phyloP scores from a whole-genome alignment of 495 filamentous ascomycete genomes.

The Tuber aestivum region DNA sequence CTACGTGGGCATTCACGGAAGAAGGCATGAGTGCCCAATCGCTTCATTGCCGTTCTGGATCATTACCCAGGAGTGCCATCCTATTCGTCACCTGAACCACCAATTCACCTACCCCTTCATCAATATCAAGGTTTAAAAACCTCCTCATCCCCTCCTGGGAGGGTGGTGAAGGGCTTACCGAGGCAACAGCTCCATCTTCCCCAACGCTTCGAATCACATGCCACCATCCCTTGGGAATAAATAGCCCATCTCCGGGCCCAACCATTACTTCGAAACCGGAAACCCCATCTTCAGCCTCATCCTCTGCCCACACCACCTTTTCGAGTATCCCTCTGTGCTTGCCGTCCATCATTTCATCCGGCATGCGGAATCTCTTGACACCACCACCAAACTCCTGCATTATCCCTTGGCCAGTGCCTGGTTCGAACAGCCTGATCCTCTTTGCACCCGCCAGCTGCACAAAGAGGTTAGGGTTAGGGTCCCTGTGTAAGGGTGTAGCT shows the following conservation, averaged over 20 bases:
- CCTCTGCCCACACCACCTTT: conserved; percentile 60
- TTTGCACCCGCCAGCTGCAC: conserved; percentile 75
- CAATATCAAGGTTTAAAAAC: conserved; percentile 40
- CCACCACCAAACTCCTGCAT: conserved; percentile 57
- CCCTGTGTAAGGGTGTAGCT: conserved; percentile 80
- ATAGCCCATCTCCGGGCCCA: conserved; percentile 64
- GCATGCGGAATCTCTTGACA: conserved; percentile 53
- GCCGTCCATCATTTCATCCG: conserved; percentile 90
- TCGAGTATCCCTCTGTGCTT: conserved; percentile 61
- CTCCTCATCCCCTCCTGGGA: conserved; percentile 7
- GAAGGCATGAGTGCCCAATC: neutral
- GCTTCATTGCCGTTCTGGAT: neutral
- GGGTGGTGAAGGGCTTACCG: conserved; percentile 50
- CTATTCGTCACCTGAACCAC: conserved; percentile 75
- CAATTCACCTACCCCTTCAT: conserved; percentile 64
- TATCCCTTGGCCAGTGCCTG: conserved; percentile 54
- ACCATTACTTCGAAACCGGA: conserved; percentile 56
- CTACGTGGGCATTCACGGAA: neutral
- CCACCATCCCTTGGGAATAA: conserved; percentile 94
- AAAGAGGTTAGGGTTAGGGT: conserved; percentile 93
- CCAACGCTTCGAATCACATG: conserved; percentile 79
- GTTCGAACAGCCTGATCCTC: conserved; percentile 61
- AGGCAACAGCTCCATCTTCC: conserved; percentile 54
- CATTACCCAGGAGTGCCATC: neutral
- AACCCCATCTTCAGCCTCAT: conserved; percentile 35